Evolutionary conservation across 1,284 basidiomycete genomes (phyloP).

Genomic region (Boletellus deceptivus): DNA sequence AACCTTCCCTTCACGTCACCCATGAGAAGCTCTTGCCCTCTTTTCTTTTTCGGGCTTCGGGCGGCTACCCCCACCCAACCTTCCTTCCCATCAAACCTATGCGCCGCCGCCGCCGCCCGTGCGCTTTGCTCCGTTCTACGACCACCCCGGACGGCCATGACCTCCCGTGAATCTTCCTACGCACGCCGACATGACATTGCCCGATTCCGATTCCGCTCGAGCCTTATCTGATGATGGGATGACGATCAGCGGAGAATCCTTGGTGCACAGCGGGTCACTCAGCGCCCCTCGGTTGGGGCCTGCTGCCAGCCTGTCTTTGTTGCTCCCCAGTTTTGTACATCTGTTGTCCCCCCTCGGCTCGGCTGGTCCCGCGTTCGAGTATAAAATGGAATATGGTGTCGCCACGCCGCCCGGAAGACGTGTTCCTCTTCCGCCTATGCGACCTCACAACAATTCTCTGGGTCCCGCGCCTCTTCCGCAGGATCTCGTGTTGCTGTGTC

Average conservation of each 20-base stretch:
- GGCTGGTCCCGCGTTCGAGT: too few species aligned
- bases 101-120: slow-evolving; percentile 5
- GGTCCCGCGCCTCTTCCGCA: background rate
- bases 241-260: slow-evolving; percentile 12
- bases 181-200: background rate
- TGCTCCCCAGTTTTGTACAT: background rate
- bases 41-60: slow-evolving; percentile 1
- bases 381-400: background rate
- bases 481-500: background rate
- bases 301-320: background rate
- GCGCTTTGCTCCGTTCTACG: slow-evolving; percentile 7
- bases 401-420: background rate
- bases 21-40: slow-evolving; percentile 9
- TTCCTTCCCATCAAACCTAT: slow-evolving; percentile 12
- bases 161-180: slow-evolving; percentile 3
- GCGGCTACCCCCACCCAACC: background rate
- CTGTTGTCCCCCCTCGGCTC: slow-evolving; percentile 1
- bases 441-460: background rate
- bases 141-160: background rate
- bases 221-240: slow-evolving; percentile 1
- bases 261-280: background rate
- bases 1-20: slow-evolving; percentile 3
- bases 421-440: slow-evolving; percentile 4
- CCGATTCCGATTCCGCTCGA: background rate
- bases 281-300: background rate